Evolutionary conservation across 202 grass and related monocot species (phyloP).

Genomic region (Bolboschoenoplectus hybrid): DNA sequence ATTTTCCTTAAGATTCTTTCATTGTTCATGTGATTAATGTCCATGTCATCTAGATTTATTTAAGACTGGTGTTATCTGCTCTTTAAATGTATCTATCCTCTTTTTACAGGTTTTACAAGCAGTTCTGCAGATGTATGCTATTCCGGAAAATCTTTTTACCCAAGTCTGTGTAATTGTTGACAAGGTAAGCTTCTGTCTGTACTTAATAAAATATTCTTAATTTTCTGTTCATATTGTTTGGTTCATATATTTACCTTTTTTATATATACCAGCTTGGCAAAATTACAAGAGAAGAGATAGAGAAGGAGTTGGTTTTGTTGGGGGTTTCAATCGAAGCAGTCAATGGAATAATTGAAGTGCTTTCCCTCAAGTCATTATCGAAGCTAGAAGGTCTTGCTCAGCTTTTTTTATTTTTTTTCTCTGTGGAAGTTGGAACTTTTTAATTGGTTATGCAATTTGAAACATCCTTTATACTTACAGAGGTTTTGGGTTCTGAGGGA

Average conservation of each 20-base stretch:
- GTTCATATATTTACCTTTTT: conserved; percentile 22
- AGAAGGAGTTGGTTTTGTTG: conserved; percentile 58
- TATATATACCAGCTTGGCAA: conserved; percentile 67
- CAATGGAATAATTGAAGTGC: conserved; percentile 74
- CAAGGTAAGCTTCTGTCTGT: conserved; percentile 49
- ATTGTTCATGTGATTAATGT: not conserved
- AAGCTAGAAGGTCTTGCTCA: conserved; percentile 69
- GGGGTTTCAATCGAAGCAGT: conserved; percentile 70
- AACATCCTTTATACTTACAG: conserved; percentile 42
- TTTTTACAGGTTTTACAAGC: conserved; percentile 79
- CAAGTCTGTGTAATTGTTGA: conserved; percentile 86
- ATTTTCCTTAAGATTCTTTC: conserved; percentile 12
- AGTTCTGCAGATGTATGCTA: conserved; percentile 60
- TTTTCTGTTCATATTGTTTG: conserved; percentile 12
- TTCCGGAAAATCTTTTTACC: conserved; percentile 68
- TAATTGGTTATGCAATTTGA: not conserved
- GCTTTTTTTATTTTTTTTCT: conserved; percentile 34
- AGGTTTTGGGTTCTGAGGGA: conserved; percentile 57
- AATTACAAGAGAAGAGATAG: conserved; percentile 73
- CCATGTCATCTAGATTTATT: conserved; percentile 13
- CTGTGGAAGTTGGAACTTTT: conserved; percentile 27
- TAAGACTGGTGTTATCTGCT: not conserved
- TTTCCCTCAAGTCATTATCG: conserved; percentile 77
- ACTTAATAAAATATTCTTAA: not conserved
- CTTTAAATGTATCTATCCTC: conserved; percentile 10